Evolutionary conservation across 139 green algal genomes (phyloP), one percentile per base, ranked within the genome.

Genomic region (Chlamydomonas sp.): DNA sequence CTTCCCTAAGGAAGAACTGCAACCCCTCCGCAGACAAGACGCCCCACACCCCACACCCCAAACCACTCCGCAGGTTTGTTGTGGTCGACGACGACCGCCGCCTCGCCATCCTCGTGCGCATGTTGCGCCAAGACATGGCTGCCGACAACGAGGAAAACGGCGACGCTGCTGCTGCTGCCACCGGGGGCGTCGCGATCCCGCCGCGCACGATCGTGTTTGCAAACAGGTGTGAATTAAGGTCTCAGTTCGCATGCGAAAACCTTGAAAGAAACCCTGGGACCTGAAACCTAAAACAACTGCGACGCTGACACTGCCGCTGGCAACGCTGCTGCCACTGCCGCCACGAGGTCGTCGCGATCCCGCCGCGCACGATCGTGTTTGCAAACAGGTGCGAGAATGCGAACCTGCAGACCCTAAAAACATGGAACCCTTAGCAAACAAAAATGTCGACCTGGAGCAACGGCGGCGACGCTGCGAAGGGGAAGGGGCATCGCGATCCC

Each of bases 201-300:
- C 60, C 87, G 3, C 76, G 88, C 0, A 84, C 84, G 16, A 90
- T 93, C 43, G 57, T 84, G 34, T 84, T 81, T 63, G 71, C 70
- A 34, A 75, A 76, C 59, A 73, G 66, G 30, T 65, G 33, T 22
- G 48, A 10, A 5, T 29, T 36, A 8, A 33, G 3, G 35, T 33
- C 29, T 5, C 36, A 16, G 16, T 70, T 33, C 26, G 6, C 8
- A 5, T 30, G 13, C 31, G 8, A 5, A 67, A 43, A 47, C 39
- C 6, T 5, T 8, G 60, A 67, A 43, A 67, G 33, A 13, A 13
- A 26, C 8, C 5, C 8, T 47, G 24, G 20, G 16, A 57, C 22
- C 16, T 57, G 47, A 16, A 57, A 28, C 22, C 47, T 22, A 57
- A 57, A 57, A 28, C 22, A 28, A 57, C 47, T 57, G 47, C 22